Base-by-base conservation (phyloP, 2,329 filamentous ascomycete genomes). In the Neonectria faginata region DNA sequence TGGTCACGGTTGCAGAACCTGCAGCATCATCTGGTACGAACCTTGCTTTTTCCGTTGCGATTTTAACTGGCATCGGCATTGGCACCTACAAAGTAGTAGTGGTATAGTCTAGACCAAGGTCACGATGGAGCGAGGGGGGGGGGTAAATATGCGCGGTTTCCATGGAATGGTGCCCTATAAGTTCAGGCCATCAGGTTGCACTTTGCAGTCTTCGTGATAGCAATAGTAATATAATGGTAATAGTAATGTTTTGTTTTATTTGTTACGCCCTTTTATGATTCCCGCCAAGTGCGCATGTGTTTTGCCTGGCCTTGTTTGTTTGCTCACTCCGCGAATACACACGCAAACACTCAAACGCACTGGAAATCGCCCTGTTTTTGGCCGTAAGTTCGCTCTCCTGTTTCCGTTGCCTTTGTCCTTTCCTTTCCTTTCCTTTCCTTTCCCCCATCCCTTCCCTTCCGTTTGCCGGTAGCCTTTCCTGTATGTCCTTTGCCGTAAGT, bases 401-500 rank as follows among this genome's bases (percentile, higher is more conserved):
- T 45, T 57, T 62, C 31, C 8, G 10, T 53, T 33, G 18, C 53
- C 45, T 7, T 52, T 48, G 27, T 48, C 29, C 18, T 54, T 41
- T 48, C 29, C 29, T 29, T 29, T 29, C 20, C 20, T 3, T 20
- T 20, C 20, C 20, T 3, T 20, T 20, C 20, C n/a, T n/a, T n/a
- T n/a, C 27, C n/a, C 51, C 25, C 50, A 16, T 65, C 62, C 67
- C 57, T 57, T 65, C 57, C 48, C 47, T 45, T 52, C 51, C 66
- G 58, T 62, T 65, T 69, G 47, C 56, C 62, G 25, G 67, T 51
- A 67, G 47, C 65, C 59, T 57, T 62, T 62, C 60, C 69, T 45
- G 61, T 64, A 57, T 62, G 69, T 50, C 65, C 57, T 62, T 59
- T 52, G 60, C 70, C 70, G 53, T 66, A 70, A 25, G 25, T 25